A percentile compares a stretch with the other conserved stretches of the same genome.
These are phyloP conservation scores for Malassezia sp. DNA, from an alignment of 1,284 basidiomycete genomes.

Conservation along the genomic window DNA sequence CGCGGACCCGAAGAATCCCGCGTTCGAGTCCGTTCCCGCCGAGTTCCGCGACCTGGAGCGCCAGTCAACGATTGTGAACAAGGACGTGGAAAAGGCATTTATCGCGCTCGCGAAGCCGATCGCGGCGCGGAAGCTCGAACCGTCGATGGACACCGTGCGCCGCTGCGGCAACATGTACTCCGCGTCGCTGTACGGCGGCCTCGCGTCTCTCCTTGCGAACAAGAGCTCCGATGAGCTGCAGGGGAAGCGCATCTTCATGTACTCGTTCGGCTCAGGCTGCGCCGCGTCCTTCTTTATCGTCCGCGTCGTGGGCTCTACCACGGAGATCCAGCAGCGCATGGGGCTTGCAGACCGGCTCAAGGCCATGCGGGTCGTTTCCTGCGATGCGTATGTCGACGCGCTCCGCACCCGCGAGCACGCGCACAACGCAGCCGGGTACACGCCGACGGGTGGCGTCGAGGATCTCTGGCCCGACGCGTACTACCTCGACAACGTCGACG, in stretches of 20 bases:
- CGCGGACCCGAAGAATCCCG: constrained; percentile 60
- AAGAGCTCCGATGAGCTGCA: constrained; percentile 28
- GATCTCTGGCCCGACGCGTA: constrained; percentile 89
- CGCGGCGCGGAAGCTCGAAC: constrained; percentile 34
- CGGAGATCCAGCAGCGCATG: constrained; percentile 66
- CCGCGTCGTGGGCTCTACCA: constrained; percentile 71
- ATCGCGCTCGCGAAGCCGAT: constrained; percentile 30
- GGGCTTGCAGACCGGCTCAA: constrained; percentile 66
- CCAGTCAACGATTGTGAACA: constrained; percentile 59
- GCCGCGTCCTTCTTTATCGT: constrained; percentile 83
- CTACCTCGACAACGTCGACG: constrained; percentile 85
- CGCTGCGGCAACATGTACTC: constrained; percentile 89
- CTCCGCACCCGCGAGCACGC: constrained; percentile 68
- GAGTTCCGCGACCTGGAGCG: constrained; percentile 58
- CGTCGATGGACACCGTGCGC: constrained; percentile 39
- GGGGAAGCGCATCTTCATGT: constrained; percentile 60
- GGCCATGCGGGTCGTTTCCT: constrained; percentile 79
- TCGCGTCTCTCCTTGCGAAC: constrained; percentile 54
- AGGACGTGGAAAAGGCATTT: constrained; percentile 72
- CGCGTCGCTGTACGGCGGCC: constrained; percentile 85
- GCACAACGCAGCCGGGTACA: constrained; percentile 80
- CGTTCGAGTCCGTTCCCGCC: constrained; percentile 59
- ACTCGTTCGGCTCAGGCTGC: constrained; percentile 85
- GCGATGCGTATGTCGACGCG: constrained; percentile 68
- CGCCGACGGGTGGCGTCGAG: constrained; percentile 71